Evolutionary conservation across 1,284 basidiomycete genomes (phyloP), one percentile per base, ranked within the genome.

Genomic region (Cryptococcus neoformans): DNA sequence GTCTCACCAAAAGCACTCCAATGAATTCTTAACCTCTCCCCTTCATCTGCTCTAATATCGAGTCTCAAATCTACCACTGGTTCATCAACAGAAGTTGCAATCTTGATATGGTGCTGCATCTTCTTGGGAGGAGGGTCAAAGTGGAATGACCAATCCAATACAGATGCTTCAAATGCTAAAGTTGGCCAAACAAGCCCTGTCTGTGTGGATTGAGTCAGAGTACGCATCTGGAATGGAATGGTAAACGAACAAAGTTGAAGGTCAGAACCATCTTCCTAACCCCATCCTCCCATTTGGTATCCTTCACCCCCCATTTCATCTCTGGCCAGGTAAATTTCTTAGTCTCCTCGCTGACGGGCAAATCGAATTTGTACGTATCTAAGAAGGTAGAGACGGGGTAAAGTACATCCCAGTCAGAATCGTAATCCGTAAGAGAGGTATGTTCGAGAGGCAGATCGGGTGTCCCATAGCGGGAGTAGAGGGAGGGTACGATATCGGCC

Each of bases 101-200:
- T 89, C 74, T 95, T 97, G 77, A 98, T 84, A 68, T 93, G 90
- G 73, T 98, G 95, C 6, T 92, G 82, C n/a, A 83, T 83, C 64
- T 83, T 81, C 59, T 86, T 84, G 48, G 83, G 75, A 0, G 91
- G 90, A 0, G 90, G 88, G 56, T 84, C 82, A 60, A 86, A 80
- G 67, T 90, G 88, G 42, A 92, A 80, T 37, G 83, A 87, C 95
- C 95, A 98, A 54, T 83, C 79, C 14, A 94, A 74, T 6, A 99
- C 90, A 60, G 96, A 88, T 0, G 92, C 94, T 54, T 94, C 88
- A 68, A 99, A 98, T 0, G 92, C 89, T 53, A 99, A 83, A 1
- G 90, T 92, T 84, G 70, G 55, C 60, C 54, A 71, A 10, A 74
- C 70, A 10, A 76, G 55, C 44, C 56, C 65, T 34, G 62, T 63